phyloP scores from a whole-genome alignment of 371 early-diverging fungal genomes.

The Mortierella sp. region DNA sequence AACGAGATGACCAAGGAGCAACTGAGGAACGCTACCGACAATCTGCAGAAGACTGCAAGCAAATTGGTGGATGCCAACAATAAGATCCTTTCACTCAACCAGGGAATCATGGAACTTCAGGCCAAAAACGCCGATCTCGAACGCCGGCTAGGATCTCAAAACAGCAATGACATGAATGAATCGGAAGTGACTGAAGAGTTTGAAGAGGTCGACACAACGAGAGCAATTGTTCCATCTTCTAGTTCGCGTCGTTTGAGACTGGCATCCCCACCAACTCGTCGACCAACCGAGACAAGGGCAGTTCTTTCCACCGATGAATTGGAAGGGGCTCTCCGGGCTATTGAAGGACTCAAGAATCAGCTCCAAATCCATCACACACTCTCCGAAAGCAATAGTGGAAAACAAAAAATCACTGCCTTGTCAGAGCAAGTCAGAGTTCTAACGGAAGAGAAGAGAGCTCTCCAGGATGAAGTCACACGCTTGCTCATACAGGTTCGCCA shows the following conservation, averaged over 20 bases:
- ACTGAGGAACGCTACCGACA: conserved; percentile 14
- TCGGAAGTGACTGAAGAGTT: conserved; percentile 11
- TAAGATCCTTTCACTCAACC: conserved; percentile 8
- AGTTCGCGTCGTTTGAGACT: background rate
- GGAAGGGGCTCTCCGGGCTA: conserved; percentile 17
- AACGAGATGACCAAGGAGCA: conserved; percentile 25
- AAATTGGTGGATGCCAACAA: conserved; percentile 6
- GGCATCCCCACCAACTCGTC: background rate
- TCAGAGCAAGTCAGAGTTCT: conserved; percentile 21
- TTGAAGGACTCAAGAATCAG: conserved; percentile 33
- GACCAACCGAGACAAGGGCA: background rate
- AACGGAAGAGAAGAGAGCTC: conserved; percentile 27
- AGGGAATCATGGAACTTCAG: conserved; percentile 12
- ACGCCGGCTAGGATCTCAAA: background rate
- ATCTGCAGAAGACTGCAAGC: background rate
- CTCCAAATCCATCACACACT: conserved; percentile 26
- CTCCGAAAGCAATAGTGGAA: conserved; percentile 8
- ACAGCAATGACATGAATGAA: background rate
- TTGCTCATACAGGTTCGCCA: background rate
- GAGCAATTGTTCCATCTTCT: background rate
- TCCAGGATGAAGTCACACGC: conserved; percentile 31
- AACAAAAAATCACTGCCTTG: conserved; percentile 10
- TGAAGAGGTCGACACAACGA: conserved; percentile 20
- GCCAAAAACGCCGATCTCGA: conserved; percentile 13
- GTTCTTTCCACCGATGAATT: conserved; percentile 9